Percentiles rank a stretch among this genome's conserved stretches.
Conservation (phyloP, 768 basidiomycete species). For the Lyophyllum atratum region DNA sequence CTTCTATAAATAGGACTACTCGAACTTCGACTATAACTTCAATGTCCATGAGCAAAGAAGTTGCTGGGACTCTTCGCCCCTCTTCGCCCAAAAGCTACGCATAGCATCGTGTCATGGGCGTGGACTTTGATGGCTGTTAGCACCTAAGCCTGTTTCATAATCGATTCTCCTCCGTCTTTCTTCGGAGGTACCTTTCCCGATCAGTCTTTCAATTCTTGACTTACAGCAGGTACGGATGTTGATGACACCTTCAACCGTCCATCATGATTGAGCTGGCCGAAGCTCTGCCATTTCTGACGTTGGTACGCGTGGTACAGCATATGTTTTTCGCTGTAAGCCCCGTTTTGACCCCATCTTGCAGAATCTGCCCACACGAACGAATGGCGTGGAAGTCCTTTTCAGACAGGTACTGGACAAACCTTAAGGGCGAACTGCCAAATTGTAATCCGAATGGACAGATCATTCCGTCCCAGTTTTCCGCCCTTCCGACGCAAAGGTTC, state of each 20-base stretch:
- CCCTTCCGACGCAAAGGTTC: conserved; percentile 12
- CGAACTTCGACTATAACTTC: too few species aligned
- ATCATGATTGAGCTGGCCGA: conserved; percentile 12
- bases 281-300: conserved; percentile 18
- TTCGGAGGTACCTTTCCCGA: not conserved
- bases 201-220: not conserved
- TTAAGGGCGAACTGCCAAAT: conserved; percentile 32
- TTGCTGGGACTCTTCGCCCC: too few species aligned
- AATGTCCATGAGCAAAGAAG: too few species aligned
- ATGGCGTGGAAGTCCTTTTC: conserved; percentile 19
- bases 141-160: too few species aligned
- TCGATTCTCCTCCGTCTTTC: not conserved
- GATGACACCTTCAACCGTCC: conserved; percentile 8
- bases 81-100: too few species aligned
- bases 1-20: too few species aligned
- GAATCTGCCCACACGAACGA: not conserved
- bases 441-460: conserved; percentile 19
- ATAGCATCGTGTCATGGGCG: too few species aligned
- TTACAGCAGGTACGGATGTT: not conserved
- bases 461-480: conserved; percentile 15
- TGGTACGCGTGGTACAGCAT: conserved; percentile 5
- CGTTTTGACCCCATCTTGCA: conserved; percentile 13
- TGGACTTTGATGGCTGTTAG: too few species aligned
- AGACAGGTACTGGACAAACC: conserved; percentile 17
- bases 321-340: not conserved